Conservation (phyloP, 768 basidiomycete species). For the Mycena galericulata region DNA sequence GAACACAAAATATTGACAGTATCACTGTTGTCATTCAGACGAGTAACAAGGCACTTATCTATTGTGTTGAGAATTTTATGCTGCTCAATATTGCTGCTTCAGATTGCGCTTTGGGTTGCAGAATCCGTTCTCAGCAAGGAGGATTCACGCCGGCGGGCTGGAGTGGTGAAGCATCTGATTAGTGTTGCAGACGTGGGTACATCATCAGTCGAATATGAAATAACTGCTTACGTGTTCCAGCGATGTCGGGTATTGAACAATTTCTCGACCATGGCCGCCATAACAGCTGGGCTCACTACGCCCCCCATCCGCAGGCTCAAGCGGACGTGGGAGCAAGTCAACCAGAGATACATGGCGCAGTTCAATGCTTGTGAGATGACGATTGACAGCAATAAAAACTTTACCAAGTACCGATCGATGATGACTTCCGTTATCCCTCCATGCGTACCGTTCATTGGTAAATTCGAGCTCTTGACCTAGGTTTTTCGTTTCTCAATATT, state of each 20-base stretch:
- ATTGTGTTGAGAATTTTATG: neutral
- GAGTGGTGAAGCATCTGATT: constrained; percentile 90
- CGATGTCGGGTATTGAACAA: constrained; percentile 91
- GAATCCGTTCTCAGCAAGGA: constrained; percentile 84
- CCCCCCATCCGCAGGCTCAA: constrained; percentile 93
- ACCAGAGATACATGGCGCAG: constrained; percentile 75
- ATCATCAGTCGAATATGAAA: constrained; percentile 6
- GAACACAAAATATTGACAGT: constrained; percentile 80
- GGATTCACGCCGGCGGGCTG: constrained; percentile 86
- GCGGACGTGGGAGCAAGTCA: constrained; percentile 93
- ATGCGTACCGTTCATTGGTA: constrained; percentile 97
- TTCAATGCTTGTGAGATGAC: constrained; percentile 88
- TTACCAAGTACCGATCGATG: constrained; percentile 88
- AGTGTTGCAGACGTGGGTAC: constrained; percentile 86
- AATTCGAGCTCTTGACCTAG: constrained; percentile 34
- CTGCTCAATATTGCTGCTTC: constrained; percentile 13
- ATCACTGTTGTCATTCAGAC: constrained; percentile 90
- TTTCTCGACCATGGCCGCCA: constrained; percentile 97
- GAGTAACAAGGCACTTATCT: constrained; percentile 74
- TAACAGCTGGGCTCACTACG: constrained; percentile 93
- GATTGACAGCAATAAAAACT: constrained; percentile 94
- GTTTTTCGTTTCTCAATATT: constrained; percentile 11
- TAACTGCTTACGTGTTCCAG: constrained; percentile 53
- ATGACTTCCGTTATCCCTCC: constrained; percentile 89
- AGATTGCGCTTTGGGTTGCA: constrained; percentile 96